Evolutionary conservation across 164 flowering plant species (phyloP).

Genomic region (grape (Vitis vinifera)): DNA sequence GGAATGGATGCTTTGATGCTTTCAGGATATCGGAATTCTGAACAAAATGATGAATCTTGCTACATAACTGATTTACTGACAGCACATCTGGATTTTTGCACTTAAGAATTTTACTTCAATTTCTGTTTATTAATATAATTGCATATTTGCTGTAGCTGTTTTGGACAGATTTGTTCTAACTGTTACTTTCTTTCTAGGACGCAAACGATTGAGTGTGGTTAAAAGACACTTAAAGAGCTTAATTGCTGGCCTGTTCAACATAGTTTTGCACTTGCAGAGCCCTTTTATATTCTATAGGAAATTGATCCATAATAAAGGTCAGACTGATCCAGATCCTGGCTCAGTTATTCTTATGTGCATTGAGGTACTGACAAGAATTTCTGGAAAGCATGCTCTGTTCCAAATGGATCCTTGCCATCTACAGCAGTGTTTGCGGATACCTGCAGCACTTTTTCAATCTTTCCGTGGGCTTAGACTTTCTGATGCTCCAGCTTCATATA

Average conservation of each 20-base stretch:
- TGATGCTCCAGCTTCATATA: constrained; percentile 13
- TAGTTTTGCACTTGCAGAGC: constrained; percentile 74
- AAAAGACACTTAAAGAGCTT: constrained; percentile 58
- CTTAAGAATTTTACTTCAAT: too few species aligned
- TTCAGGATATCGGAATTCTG: too few species aligned
- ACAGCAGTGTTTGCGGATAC: constrained; percentile 56
- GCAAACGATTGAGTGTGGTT: constrained; percentile 51
- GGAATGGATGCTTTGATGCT: too few species aligned
- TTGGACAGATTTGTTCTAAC: constrained; percentile 10
- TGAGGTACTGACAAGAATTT: constrained; percentile 67
- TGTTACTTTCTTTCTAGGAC: constrained; percentile 46
- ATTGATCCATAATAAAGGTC: constrained; percentile 5
- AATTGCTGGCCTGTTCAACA: constrained; percentile 58
- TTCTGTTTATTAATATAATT: too few species aligned
- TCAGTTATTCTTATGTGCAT: constrained; percentile 82
- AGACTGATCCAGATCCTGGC: constrained; percentile 70
- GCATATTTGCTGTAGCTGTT: too few species aligned
- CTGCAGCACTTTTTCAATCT: constrained; percentile 64
- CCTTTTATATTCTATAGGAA: constrained; percentile 53
- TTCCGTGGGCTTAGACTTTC: constrained; percentile 35
- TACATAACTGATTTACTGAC: too few species aligned
- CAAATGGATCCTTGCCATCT: constrained; percentile 60
- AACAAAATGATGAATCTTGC: too few species aligned
- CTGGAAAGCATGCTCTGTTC: constrained; percentile 58
- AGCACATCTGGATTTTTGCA: too few species aligned